Conservation (phyloP, 164 flowering plant species). For the Macadamia integrifolia region DNA sequence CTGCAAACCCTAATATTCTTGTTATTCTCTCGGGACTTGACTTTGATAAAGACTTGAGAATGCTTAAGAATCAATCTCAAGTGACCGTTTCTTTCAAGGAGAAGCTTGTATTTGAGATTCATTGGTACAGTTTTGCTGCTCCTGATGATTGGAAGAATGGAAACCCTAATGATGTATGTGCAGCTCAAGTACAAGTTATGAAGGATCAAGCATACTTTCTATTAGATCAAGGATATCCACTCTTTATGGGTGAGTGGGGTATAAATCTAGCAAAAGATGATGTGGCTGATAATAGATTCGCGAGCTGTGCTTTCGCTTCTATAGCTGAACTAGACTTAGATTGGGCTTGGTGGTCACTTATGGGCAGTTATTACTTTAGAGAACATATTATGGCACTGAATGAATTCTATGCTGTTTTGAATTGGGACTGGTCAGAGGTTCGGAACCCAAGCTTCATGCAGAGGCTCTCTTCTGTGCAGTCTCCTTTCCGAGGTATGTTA, state of each 20-base stretch:
- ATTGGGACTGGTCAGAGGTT: constrained; percentile 47
- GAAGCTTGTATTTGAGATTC: constrained; percentile 66
- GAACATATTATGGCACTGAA: constrained; percentile 53
- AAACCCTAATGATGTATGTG: constrained; percentile 67
- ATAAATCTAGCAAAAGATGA: constrained; percentile 57
- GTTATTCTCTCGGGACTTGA: constrained; percentile 73
- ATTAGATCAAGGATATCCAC: constrained; percentile 59
- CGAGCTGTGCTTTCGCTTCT: constrained; percentile 59
- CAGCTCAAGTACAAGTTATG: constrained; percentile 23
- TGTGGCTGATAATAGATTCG: constrained; percentile 66
- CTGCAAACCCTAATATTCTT: constrained; percentile 67
- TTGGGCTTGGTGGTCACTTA: constrained; percentile 74
- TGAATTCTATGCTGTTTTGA: constrained; percentile 53
- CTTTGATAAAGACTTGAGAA: constrained; percentile 61
- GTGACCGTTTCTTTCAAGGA: constrained; percentile 44
- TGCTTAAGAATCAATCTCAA: constrained; percentile 29
- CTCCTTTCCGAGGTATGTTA: constrained; percentile 59
- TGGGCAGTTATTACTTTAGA: constrained; percentile 71
- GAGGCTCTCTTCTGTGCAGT: constrained; percentile 47
- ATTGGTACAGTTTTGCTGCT: constrained; percentile 68
- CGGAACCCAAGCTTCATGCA: constrained; percentile 50
- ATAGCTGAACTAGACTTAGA: constrained; percentile 80
- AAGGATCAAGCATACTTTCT: constrained; percentile 48
- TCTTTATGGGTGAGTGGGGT: constrained; percentile 81
- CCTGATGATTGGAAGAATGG: constrained; percentile 50